A percentile compares a stretch with the other conserved stretches of the same genome.
Evolutionary conservation across 139 green algal genomes (phyloP).

Genomic region (Desmodesmus armatus): DNA sequence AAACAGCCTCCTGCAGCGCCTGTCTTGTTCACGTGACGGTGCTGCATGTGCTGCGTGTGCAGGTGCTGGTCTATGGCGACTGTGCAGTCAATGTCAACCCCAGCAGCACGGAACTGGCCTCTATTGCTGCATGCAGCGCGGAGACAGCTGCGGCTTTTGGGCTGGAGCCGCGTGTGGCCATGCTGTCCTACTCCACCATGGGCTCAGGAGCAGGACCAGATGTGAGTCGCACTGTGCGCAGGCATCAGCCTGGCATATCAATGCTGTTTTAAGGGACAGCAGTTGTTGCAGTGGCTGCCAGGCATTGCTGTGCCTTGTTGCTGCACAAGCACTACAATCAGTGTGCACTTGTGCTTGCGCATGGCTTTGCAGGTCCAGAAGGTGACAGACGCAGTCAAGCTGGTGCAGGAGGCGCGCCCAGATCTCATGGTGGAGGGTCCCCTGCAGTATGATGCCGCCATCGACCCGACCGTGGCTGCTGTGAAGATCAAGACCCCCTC

Average conservation of each 20-base stretch:
- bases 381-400: slow-evolving; percentile 78
- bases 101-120: slow-evolving; percentile 77
- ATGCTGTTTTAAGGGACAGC: background rate
- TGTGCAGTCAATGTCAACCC: slow-evolving; percentile 93
- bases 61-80: slow-evolving; percentile 92
- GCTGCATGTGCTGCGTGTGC: too few relatives aligned
- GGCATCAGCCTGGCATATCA: background rate
- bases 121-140: slow-evolving; percentile 80
- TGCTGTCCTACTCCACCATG: slow-evolving; percentile 92
- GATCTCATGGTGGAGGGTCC: slow-evolving; percentile 86
- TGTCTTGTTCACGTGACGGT: too few relatives aligned
- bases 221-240: slow-evolving; percentile 43
- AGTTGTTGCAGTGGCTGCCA: background rate
- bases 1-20: too few relatives aligned
- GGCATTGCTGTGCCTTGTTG: background rate
- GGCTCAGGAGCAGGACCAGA: slow-evolving; percentile 75
- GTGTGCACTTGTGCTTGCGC: background rate
- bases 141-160: slow-evolving; percentile 91
- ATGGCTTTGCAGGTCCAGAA: slow-evolving; percentile 78
- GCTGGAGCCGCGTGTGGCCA: slow-evolving; percentile 87
- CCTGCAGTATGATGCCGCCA: slow-evolving; percentile 90
- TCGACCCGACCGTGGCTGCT: slow-evolving; percentile 78
- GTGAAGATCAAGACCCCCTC: slow-evolving; percentile 82
- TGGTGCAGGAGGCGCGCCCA: slow-evolving; percentile 68
- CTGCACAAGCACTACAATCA: too few relatives aligned